Evolutionary conservation across 2,329 filamentous ascomycete species (phyloP).

Genomic region (Rhinocladiella similis): DNA sequence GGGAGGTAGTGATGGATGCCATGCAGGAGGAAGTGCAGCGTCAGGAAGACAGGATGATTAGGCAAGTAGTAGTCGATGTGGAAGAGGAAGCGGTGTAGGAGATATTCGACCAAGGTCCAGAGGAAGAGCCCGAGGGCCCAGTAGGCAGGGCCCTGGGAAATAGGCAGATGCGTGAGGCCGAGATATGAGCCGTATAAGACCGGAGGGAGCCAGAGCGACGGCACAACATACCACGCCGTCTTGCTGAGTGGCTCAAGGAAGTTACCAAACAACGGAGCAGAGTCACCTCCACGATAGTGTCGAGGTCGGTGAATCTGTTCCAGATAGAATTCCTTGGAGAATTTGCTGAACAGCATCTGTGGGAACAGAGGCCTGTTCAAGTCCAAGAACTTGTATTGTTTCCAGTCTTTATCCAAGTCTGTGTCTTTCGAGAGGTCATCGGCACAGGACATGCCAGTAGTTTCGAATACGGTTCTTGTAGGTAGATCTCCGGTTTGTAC

Average conservation of each 20-base stretch:
- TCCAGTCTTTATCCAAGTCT: slow-evolving; percentile 73
- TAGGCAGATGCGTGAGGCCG: slow-evolving; percentile 56
- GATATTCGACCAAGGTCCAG: slow-evolving; percentile 90
- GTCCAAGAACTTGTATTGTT: slow-evolving; percentile 91
- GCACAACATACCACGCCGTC: slow-evolving; percentile 92
- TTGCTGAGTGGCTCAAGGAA: slow-evolving; percentile 96
- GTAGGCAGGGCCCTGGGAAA: slow-evolving; percentile 57
- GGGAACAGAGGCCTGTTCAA: slow-evolving; percentile 78
- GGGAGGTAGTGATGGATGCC: slow-evolving; percentile 97
- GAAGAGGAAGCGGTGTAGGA: slow-evolving; percentile 86
- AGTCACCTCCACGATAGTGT: slow-evolving; percentile 91
- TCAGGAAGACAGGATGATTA: slow-evolving; percentile 84
- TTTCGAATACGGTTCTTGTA: slow-evolving; percentile 42
- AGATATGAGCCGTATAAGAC: slow-evolving; percentile 71
- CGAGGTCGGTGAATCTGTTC: slow-evolving; percentile 93
- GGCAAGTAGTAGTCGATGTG: slow-evolving; percentile 91
- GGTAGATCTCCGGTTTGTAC: slow-evolving; percentile 49
- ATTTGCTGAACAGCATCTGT: slow-evolving; percentile 86
- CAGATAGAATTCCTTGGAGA: slow-evolving; percentile 93
- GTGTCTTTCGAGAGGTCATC: slow-evolving; percentile 88
- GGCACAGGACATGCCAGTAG: slow-evolving; percentile 84
- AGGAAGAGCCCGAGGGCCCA: slow-evolving; percentile 71
- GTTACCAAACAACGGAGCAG: slow-evolving; percentile 93
- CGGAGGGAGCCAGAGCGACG: slow-evolving; percentile 79
- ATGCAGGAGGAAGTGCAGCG: slow-evolving; percentile 88